Conservation (phyloP, 306 rosid species). For the Trifolium subterraneum region DNA sequence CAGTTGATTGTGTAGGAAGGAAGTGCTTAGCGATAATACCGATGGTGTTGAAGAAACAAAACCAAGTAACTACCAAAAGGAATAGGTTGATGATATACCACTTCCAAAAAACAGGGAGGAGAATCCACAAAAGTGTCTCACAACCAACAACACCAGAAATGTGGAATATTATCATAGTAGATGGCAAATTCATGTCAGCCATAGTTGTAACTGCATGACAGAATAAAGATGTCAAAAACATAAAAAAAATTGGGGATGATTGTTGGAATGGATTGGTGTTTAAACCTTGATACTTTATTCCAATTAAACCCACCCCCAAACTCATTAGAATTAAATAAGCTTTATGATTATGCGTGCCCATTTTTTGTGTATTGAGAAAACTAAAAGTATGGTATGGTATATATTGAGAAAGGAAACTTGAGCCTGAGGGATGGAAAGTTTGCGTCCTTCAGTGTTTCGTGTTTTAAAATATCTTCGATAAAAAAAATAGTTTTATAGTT, state of each 20-base stretch:
- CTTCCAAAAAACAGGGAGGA: not conserved
- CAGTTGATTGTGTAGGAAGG: not conserved
- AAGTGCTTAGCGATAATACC: not conserved
- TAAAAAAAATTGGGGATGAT: not conserved
- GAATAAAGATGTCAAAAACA: not conserved
- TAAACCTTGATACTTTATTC: not conserved
- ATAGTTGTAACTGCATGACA: not conserved
- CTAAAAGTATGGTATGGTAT: no score
- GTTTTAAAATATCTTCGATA: no score
- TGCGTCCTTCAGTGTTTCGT: no score
- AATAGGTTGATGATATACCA: not conserved
- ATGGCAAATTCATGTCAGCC: not conserved
- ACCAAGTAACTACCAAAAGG: not conserved
- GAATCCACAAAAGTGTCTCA: conserved; percentile 9
- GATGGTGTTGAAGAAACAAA: not conserved
- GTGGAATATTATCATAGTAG: not conserved
- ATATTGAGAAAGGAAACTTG: no score
- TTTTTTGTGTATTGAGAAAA: no score
- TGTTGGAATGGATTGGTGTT: not conserved
- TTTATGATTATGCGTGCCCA: no score
- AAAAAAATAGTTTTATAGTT: no score
- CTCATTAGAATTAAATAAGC: not conserved
- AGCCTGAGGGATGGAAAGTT: no score
- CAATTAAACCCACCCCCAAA: not conserved
- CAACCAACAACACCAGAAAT: conserved; percentile 1